Evolutionary conservation across 2,329 filamentous ascomycete species (phyloP).

Genomic region (Trichoderma guizhouense): DNA sequence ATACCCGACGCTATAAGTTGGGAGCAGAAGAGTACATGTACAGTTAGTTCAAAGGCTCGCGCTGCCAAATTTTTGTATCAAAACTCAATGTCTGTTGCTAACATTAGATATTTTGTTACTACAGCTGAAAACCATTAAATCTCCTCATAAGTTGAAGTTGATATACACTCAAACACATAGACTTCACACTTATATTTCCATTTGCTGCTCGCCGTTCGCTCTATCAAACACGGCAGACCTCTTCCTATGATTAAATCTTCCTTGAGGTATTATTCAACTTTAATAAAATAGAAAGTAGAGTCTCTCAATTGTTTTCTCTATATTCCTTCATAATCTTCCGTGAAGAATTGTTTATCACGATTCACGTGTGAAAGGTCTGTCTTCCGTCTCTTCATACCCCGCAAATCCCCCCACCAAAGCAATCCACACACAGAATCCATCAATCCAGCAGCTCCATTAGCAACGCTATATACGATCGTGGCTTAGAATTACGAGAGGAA

Average conservation of each 20-base stretch:
- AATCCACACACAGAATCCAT: not conserved
- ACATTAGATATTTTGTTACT: not conserved
- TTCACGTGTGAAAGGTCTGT: not conserved
- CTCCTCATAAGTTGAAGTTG: not conserved
- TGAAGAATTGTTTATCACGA: not conserved
- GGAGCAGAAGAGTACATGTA: not conserved
- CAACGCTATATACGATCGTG: not conserved
- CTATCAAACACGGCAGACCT: not conserved
- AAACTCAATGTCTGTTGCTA: not conserved
- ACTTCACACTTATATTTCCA: not conserved
- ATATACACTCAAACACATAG: not conserved
- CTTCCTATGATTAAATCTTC: rapidly evolving
- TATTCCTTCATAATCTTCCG: not conserved
- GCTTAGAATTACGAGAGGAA: not conserved
- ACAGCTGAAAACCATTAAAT: not conserved
- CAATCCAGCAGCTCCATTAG: not conserved
- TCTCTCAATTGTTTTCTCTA: not conserved
- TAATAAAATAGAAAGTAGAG: not conserved
- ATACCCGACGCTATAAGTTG: not conserved
- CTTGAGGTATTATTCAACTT: not conserved
- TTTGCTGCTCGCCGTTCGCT: not conserved
- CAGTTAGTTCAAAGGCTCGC: not conserved
- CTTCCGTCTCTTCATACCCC: not conserved
- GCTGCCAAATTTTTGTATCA: not conserved
- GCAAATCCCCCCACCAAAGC: not conserved